These are phyloP conservation scores for Leccinum longicurvipes DNA, from an alignment of 768 basidiomycete genomes.

Conservation along the genomic window DNA sequence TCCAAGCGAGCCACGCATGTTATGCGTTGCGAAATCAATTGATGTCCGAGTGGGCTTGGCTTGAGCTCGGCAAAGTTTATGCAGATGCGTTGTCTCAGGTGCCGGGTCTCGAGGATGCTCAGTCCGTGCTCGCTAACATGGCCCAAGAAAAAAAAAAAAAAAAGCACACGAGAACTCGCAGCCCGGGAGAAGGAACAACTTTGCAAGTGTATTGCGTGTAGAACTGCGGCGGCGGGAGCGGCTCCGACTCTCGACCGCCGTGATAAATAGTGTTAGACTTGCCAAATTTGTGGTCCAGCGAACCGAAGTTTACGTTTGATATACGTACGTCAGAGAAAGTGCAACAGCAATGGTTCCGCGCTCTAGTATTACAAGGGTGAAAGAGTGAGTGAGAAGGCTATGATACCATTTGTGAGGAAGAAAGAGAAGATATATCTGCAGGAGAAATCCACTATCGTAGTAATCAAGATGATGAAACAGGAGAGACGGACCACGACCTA, in stretches of 20 bases:
- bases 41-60: too few relatives aligned
- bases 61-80: too few relatives aligned
- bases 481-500: background rate
- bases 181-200: too few relatives aligned
- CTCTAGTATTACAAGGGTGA: background rate
- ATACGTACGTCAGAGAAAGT: background rate
- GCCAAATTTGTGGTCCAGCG: background rate
- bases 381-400: background rate
- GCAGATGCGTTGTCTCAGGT: too few relatives aligned
- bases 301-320: background rate
- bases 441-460: background rate
- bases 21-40: background rate
- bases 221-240: background rate
- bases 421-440: background rate
- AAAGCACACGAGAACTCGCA: too few relatives aligned
- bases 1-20: background rate
- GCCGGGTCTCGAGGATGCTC: background rate
- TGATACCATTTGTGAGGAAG: background rate
- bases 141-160: too few relatives aligned
- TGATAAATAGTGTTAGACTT: background rate
- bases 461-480: background rate
- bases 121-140: background rate
- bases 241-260: background rate
- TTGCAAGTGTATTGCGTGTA: background rate
- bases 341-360: background rate